phyloP scores from a whole-genome alignment of 148 eudicot species.

The Camellia japonica region DNA sequence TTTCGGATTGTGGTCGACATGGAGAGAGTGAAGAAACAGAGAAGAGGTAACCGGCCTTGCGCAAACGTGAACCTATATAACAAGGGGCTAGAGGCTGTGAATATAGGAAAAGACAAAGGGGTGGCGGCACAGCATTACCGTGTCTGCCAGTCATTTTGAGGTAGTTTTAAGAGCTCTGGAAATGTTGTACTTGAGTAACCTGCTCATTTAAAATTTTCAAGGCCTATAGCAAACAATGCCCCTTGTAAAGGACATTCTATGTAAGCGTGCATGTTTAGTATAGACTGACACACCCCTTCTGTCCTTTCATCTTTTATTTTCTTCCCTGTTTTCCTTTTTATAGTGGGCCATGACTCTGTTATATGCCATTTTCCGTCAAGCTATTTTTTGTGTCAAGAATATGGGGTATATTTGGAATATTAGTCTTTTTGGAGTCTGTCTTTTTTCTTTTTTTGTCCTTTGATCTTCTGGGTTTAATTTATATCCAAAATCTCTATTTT shows the following conservation, averaged over 20 bases:
- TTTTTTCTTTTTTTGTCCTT: background rate
- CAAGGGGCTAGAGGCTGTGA: constrained; percentile 7
- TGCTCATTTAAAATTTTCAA: background rate
- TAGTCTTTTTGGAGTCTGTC: no score
- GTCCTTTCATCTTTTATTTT: background rate
- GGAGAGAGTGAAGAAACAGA: constrained; percentile 27
- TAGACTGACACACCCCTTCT: background rate
- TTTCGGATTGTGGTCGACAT: constrained; percentile 20
- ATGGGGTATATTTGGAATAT: no score
- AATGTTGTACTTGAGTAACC: constrained; percentile 4
- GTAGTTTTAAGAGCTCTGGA: constrained; percentile 4
- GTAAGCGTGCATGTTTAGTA: background rate
- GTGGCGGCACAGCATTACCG: background rate
- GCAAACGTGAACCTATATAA: background rate
- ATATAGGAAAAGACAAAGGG: background rate
- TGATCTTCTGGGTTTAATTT: background rate
- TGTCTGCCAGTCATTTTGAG: background rate
- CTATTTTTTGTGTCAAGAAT: background rate
- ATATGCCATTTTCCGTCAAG: background rate
- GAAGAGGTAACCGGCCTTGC: background rate
- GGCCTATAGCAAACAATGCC: background rate
- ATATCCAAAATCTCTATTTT: background rate
- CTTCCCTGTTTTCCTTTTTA: background rate
- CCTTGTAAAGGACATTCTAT: background rate
- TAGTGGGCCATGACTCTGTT: background rate